phyloP scores from a whole-genome alignment of 495 filamentous ascomycete species.

The Podospora comata region DNA sequence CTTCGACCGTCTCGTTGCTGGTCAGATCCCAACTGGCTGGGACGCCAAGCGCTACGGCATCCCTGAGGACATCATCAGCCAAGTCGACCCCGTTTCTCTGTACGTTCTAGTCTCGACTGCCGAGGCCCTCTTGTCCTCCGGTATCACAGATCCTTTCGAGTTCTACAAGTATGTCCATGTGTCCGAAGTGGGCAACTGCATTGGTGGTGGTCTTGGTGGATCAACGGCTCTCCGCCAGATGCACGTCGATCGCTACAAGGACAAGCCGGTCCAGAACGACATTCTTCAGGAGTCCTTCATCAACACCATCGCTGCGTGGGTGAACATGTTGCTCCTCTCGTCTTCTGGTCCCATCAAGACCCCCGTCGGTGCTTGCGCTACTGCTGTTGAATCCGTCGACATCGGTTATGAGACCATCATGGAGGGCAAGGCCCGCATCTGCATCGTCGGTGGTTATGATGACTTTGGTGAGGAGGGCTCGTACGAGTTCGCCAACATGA shows the following conservation, averaged over 20 bases:
- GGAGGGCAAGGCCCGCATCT: conserved; percentile 93
- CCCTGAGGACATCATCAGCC: conserved; percentile 93
- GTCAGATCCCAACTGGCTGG: conserved; percentile 96
- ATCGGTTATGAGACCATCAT: conserved; percentile 97
- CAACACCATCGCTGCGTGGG: conserved; percentile 99
- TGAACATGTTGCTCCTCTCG: conserved; percentile 96
- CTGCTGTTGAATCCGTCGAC: conserved; percentile 93
- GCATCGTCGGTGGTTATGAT: conserved; percentile 97
- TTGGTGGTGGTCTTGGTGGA: conserved; percentile 96
- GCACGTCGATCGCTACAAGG: conserved; percentile 96
- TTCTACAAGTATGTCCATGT: conserved; percentile 99
- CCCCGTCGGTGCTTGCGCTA: conserved; percentile 95
- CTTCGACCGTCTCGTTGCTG: conserved; percentile 95
- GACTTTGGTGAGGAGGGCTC: conserved; percentile 99
- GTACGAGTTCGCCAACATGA: conserved; percentile 99
- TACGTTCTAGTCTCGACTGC: conserved; percentile 91
- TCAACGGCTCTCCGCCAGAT: conserved; percentile 88
- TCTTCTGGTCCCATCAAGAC: conserved; percentile 99
- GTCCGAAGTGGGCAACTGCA: conserved; percentile 96
- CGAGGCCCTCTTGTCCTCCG: conserved; percentile 82
- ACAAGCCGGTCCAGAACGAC: conserved; percentile 98
- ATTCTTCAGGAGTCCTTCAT: conserved; percentile 99
- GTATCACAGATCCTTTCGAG: conserved; percentile 99
- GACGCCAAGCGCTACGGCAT: conserved; percentile 92
- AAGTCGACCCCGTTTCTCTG: conserved; percentile 94